These are phyloP conservation scores for Zasmidium citrigriseum DNA, from an alignment of 2,329 filamentous ascomycete species.

Conservation along the genomic window DNA sequence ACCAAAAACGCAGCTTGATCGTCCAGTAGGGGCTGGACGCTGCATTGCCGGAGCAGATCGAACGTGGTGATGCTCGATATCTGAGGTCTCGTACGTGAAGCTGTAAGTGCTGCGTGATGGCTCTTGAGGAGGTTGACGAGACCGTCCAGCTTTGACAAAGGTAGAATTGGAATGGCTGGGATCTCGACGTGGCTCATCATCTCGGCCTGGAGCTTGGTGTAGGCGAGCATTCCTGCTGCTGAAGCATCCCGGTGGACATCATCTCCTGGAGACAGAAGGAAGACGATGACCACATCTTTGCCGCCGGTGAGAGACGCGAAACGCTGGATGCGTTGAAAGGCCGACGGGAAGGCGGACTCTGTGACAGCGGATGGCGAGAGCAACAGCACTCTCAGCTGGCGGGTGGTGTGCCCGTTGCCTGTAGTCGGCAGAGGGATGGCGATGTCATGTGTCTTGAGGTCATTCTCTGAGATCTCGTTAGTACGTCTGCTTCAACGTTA, in stretches of 20 bases:
- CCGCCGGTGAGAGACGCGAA: slow-evolving; percentile 33
- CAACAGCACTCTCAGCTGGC: slow-evolving; percentile 33
- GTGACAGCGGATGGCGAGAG: slow-evolving; percentile 30
- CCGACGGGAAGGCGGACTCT: slow-evolving; percentile 20
- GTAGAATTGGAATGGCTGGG: slow-evolving; percentile 29
- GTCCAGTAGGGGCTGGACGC: slow-evolving; percentile 24
- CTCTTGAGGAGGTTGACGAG: slow-evolving; percentile 28
- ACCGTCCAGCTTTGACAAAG: slow-evolving; percentile 21
- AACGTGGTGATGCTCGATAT: slow-evolving; percentile 11
- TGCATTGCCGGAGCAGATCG: slow-evolving; percentile 30
- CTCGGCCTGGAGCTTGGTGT: slow-evolving; percentile 29
- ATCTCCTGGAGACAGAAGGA: slow-evolving; percentile 28
- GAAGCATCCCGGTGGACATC: slow-evolving; percentile 1
- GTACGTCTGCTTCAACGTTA: not conserved
- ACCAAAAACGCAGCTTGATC: slow-evolving; percentile 26
- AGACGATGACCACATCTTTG: slow-evolving; percentile 32
- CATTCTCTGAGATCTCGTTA: slow-evolving; percentile 27
- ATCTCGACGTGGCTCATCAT: slow-evolving; percentile 23
- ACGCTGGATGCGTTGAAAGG: slow-evolving; percentile 34
- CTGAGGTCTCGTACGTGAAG: not conserved
- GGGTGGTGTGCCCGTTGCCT: slow-evolving; percentile 8
- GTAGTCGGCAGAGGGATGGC: slow-evolving; percentile 26
- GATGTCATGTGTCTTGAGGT: slow-evolving; percentile 41
- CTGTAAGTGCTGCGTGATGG: not conserved
- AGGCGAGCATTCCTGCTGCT: slow-evolving; percentile 24